Evolutionary conservation across 352 stramenopile species (phyloP).

Genomic region (Phytophthora foliorum): DNA sequence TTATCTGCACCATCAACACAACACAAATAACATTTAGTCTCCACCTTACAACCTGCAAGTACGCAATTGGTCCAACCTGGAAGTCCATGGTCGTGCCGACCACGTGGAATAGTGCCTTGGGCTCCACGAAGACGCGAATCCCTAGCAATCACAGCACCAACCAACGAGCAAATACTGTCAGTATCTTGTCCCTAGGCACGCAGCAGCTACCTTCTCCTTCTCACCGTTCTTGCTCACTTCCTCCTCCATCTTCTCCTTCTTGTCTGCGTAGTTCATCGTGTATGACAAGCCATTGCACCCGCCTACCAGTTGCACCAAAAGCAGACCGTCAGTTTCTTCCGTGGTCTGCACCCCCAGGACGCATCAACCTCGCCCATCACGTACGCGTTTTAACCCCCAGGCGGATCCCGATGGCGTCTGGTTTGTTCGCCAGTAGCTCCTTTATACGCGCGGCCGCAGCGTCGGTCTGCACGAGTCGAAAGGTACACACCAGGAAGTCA

Average conservation of each 20-base stretch:
- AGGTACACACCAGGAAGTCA: slow-evolving; percentile 6
- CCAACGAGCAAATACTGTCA: slow-evolving; percentile 16
- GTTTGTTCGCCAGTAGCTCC: slow-evolving; percentile 86
- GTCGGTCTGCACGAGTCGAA: slow-evolving; percentile 68
- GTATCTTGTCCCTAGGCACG: background rate
- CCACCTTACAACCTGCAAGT: background rate
- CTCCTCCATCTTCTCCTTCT: slow-evolving; percentile 95
- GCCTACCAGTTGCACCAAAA: slow-evolving; percentile 48
- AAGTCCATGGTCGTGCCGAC: slow-evolving; percentile 99
- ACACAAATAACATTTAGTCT: slow-evolving; percentile 2
- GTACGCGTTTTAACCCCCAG: slow-evolving; percentile 95
- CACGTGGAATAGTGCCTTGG: slow-evolving; percentile 99
- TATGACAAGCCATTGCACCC: slow-evolving; percentile 99
- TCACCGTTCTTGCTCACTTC: slow-evolving; percentile 92
- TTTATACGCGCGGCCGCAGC: slow-evolving; percentile 89
- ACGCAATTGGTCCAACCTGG: slow-evolving; percentile 50
- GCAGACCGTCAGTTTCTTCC: slow-evolving; percentile 1
- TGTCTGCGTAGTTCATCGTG: slow-evolving; percentile 99
- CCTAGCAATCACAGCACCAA: slow-evolving; percentile 50
- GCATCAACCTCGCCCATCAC: slow-evolving; percentile 24
- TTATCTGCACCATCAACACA: slow-evolving; percentile 75
- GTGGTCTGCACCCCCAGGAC: slow-evolving; percentile 8
- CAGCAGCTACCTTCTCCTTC: background rate
- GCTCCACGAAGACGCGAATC: slow-evolving; percentile 98
- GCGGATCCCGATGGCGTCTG: slow-evolving; percentile 94